Conservation (phyloP, 2,329 filamentous ascomycete genomes). For the Penicillium hesseltinei region DNA sequence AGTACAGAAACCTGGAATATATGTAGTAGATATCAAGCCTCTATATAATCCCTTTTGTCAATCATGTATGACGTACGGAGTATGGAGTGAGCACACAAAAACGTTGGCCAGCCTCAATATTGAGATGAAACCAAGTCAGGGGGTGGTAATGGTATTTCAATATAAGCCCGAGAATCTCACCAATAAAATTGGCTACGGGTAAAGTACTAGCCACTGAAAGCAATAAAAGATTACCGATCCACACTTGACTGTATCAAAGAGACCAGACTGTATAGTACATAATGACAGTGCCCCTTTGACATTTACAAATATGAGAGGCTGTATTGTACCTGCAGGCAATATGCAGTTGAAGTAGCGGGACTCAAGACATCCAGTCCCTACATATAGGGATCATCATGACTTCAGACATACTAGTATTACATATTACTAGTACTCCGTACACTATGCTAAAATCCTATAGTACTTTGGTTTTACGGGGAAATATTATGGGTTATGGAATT, state of each 20-base stretch:
- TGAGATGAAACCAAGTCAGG: not conserved
- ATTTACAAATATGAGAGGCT: not conserved
- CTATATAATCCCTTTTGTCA: not conserved
- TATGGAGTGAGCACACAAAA: not conserved
- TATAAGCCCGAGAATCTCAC: rapidly evolving
- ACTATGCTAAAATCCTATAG: not conserved
- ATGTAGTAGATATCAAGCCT: not conserved
- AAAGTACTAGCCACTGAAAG: not conserved
- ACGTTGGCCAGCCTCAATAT: not conserved
- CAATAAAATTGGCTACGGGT: not conserved
- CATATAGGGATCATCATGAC: not conserved
- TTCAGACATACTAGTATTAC: not conserved
- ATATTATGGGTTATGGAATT: no score
- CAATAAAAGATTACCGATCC: not conserved
- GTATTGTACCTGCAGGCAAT: not conserved
- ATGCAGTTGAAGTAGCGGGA: not conserved
- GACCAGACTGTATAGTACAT: not conserved
- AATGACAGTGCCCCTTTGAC: not conserved
- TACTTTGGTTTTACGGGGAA: not conserved
- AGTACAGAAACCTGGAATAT: not conserved
- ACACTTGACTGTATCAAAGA: not conserved
- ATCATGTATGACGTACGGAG: not conserved
- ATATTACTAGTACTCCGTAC: not conserved
- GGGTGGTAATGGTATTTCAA: conserved; percentile 1
- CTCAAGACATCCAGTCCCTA: not conserved